Conservation (phyloP, 805 yeast genomes). For the Kluyveromyces starmeri region DNA sequence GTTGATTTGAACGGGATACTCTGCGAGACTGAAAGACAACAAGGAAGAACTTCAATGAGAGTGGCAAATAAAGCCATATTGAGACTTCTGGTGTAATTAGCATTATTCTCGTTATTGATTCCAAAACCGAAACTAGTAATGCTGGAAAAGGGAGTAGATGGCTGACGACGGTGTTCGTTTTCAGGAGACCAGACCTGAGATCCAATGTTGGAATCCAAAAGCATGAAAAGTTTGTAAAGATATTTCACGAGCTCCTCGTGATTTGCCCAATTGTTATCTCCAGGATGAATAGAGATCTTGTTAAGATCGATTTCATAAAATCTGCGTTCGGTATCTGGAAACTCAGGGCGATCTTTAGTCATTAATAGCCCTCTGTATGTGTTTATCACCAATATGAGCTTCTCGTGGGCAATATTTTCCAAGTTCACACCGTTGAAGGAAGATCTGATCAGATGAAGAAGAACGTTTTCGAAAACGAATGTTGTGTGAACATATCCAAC, state of each 20-base stretch:
- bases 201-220: conserved; percentile 56
- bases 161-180: conserved; percentile 28
- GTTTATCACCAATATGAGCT: conserved; percentile 56
- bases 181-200: conserved; percentile 33
- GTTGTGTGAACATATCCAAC: conserved; percentile 74
- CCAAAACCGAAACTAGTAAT: conserved; percentile 32
- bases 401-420: conserved; percentile 64
- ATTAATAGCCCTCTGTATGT: conserved; percentile 64
- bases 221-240: conserved; percentile 44
- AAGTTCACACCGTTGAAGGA: conserved; percentile 49
- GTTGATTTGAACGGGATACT: conserved; percentile 51
- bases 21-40: conserved; percentile 42
- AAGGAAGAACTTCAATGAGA: conserved; percentile 64
- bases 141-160: conserved; percentile 30
- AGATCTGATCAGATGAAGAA: conserved; percentile 57
- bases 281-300: conserved; percentile 25
- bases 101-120: conserved; percentile 32
- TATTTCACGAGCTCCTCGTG: conserved; percentile 66
- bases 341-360: conserved; percentile 62
- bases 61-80: conserved; percentile 59
- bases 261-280: conserved; percentile 26
- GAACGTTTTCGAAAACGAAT: conserved; percentile 67
- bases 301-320: conserved; percentile 27
- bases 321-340: conserved; percentile 45
- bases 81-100: conserved; percentile 23